Percentiles rank a stretch among this genome's conserved stretches.
Evolutionary conservation across 2,329 filamentous ascomycete genomes (phyloP).

Genomic region (Fusarium sp.): DNA sequence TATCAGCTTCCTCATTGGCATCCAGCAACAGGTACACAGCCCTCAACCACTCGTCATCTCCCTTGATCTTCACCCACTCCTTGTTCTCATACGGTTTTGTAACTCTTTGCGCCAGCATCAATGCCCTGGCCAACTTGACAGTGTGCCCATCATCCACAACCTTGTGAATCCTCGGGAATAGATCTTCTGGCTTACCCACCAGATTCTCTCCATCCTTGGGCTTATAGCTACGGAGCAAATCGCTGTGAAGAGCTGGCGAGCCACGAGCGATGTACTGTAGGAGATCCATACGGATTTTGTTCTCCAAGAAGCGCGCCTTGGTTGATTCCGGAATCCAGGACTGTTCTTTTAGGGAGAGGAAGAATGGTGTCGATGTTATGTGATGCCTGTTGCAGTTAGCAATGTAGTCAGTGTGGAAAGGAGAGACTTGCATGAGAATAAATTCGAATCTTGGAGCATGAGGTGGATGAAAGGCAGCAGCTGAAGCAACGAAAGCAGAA

Average conservation of each 20-base stretch:
- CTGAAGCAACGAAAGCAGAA: constrained; percentile 59
- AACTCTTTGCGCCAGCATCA: constrained; percentile 70
- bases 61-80: constrained; percentile 63
- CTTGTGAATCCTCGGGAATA: constrained; percentile 59
- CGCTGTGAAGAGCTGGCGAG: constrained; percentile 67
- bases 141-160: constrained; percentile 83
- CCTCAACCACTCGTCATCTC: constrained; percentile 68
- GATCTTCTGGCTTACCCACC: constrained; percentile 57
- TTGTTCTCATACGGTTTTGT: constrained; percentile 57
- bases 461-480: constrained; percentile 69
- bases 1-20: constrained; percentile 63
- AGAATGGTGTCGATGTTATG: constrained; percentile 77
- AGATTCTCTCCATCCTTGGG: constrained; percentile 60
- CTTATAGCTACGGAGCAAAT: constrained; percentile 69
- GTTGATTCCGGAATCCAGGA: constrained; percentile 67
- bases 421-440: constrained; percentile 66
- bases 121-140: constrained; percentile 77
- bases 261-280: constrained; percentile 77
- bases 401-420: neutral
- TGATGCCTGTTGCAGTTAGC: constrained; percentile 69
- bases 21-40: constrained; percentile 71
- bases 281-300: constrained; percentile 82
- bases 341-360: constrained; percentile 72
- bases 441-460: constrained; percentile 84
- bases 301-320: constrained; percentile 80